Conservation (phyloP, 1,139 yeast species). For the Ogataea hybrid region DNA sequence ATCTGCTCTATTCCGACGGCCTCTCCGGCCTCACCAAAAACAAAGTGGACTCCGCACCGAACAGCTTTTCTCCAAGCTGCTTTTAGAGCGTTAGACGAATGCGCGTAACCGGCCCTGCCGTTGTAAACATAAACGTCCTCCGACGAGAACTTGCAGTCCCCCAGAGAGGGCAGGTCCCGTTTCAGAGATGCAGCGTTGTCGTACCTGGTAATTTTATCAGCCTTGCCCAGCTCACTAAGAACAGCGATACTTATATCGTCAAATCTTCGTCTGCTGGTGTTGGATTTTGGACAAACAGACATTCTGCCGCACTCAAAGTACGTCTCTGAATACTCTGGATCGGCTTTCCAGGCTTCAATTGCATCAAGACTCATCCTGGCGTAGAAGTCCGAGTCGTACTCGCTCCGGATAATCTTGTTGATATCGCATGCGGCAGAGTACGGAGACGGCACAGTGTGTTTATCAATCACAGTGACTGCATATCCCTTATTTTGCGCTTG, state of each 20-base stretch:
- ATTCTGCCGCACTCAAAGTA: conserved; percentile 39
- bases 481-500: conserved; percentile 29
- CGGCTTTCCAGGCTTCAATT: conserved; percentile 37
- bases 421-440: conserved; percentile 49
- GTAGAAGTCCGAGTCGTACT: conserved; percentile 38
- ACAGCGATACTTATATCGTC: conserved; percentile 34
- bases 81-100: conserved; percentile 32
- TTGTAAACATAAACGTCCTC: conserved; percentile 13
- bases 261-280: conserved; percentile 28
- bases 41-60: conserved; percentile 31
- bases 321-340: conserved; percentile 34
- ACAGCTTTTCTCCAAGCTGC: conserved; percentile 25
- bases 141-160: conserved; percentile 19
- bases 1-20: conserved; percentile 18
- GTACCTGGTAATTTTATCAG: conserved; percentile 14
- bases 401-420: conserved; percentile 47
- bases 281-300: conserved; percentile 26
- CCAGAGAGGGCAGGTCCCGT: conserved; percentile 13
- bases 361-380: conserved; percentile 43
- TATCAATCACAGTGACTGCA: conserved; percentile 38
- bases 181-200: conserved; percentile 12
- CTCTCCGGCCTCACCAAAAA: conserved; percentile 33
- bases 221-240: conserved; percentile 27
- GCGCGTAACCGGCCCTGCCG: conserved; percentile 36
- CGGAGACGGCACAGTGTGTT: conserved; percentile 43